Percentiles rank a stretch among this genome's conserved stretches.
phyloP scores from a whole-genome alignment of 257 asterid species.

The Solanum bukasovii region DNA sequence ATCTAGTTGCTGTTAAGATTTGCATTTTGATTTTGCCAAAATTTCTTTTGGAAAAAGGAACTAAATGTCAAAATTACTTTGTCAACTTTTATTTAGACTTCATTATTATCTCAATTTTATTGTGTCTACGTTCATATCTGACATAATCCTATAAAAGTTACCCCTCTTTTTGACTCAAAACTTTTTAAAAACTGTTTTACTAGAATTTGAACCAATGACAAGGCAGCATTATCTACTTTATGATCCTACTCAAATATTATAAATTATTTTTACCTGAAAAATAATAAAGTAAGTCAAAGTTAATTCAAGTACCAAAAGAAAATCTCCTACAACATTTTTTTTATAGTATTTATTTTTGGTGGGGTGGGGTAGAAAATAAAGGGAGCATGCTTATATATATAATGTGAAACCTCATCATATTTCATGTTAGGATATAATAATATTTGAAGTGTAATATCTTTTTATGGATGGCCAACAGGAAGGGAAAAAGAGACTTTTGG shows the following conservation, averaged over 20 bases:
- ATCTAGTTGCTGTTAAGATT: neutral
- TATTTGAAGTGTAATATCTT: neutral
- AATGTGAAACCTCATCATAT: neutral
- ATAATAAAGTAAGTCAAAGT: neutral
- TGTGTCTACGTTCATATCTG: neutral
- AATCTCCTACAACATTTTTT: neutral
- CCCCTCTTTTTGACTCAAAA: neutral
- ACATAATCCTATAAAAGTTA: neutral
- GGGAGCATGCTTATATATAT: neutral
- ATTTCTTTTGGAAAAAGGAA: neutral
- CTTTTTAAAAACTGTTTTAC: neutral
- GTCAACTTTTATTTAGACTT: neutral
- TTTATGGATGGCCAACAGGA: slow-evolving; percentile 32
- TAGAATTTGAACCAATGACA: neutral
- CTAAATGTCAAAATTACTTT: neutral
- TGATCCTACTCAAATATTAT: neutral
- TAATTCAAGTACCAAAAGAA: neutral
- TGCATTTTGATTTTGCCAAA: neutral
- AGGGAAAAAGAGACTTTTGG: slow-evolving; percentile 22
- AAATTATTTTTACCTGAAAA: neutral
- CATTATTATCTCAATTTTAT: neutral
- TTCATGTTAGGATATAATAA: neutral
- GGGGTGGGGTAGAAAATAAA: neutral
- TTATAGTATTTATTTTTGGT: neutral
- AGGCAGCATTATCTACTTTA: neutral